Percentiles rank a stretch among this genome's conserved stretches.
Conservation (phyloP, 1,139 yeast genomes). For the Pichia sp. region DNA sequence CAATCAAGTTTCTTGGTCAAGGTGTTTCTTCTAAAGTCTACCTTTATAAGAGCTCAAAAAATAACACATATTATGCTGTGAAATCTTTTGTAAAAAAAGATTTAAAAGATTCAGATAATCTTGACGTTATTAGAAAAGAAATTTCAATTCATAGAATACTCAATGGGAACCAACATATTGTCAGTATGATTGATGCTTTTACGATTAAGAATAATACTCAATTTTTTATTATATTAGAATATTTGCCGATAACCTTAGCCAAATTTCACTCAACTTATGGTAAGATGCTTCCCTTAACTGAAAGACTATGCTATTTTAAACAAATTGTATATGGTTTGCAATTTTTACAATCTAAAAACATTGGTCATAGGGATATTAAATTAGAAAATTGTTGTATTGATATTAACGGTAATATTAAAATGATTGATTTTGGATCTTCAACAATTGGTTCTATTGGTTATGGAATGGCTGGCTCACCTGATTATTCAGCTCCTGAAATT, state of each 20-base stretch:
- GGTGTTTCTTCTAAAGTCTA: conserved; percentile 28
- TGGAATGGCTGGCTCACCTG: conserved; percentile 48
- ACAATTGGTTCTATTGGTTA: conserved; percentile 18
- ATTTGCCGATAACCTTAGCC: conserved; percentile 38
- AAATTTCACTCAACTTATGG: conserved; percentile 37
- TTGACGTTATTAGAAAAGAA: conserved; percentile 35
- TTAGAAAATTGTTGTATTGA: conserved; percentile 49
- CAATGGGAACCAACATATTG: conserved; percentile 30
- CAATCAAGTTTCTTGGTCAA: conserved; percentile 24
- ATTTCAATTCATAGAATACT: conserved; percentile 20
- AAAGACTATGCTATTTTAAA: conserved; percentile 39
- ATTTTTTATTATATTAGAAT: conserved; percentile 42
- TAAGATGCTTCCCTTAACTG: conserved; percentile 27
- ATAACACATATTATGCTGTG: conserved; percentile 33
- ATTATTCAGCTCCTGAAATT: conserved; percentile 46
- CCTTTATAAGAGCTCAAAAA: conserved; percentile 29
- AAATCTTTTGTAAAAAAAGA: conserved; percentile 32
- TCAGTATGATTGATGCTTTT: conserved; percentile 31
- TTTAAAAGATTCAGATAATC: conserved; percentile 34
- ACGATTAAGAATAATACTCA: conserved; percentile 32
- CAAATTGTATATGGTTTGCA: conserved; percentile 41
- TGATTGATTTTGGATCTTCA: conserved; percentile 52
- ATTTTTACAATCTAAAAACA: conserved; percentile 39
- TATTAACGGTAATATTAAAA: conserved; percentile 40
- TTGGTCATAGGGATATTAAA: conserved; percentile 52